These are phyloP conservation scores for Xerocomus nothofagi DNA, from an alignment of 1,284 basidiomycete genomes.

Conservation along the genomic window DNA sequence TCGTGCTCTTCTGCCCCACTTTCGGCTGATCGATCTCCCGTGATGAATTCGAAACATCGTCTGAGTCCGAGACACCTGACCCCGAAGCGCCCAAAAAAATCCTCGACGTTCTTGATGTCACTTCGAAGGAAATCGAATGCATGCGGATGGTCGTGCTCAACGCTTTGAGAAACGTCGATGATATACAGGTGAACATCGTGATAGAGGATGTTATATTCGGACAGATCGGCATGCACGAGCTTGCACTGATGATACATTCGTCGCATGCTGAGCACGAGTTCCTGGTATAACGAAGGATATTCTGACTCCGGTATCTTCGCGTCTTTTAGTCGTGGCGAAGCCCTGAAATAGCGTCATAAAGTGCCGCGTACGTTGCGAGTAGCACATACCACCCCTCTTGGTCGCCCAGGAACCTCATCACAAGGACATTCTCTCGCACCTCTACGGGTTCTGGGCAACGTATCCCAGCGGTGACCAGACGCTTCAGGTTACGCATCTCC, in stretches of 20 bases:
- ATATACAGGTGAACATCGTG: slow-evolving; percentile 84
- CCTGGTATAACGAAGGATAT: slow-evolving; percentile 70
- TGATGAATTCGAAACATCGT: slow-evolving; percentile 87
- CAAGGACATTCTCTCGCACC: slow-evolving; percentile 94
- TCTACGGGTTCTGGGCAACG: slow-evolving; percentile 88
- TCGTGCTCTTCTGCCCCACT: slow-evolving; percentile 41
- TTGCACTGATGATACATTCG: slow-evolving; percentile 89
- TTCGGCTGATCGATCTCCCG: slow-evolving; percentile 50
- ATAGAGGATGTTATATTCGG: slow-evolving; percentile 97
- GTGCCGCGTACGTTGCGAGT: slow-evolving; percentile 5
- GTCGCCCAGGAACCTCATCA: slow-evolving; percentile 92
- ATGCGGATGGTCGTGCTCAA: slow-evolving; percentile 96
- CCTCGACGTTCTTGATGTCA: slow-evolving; percentile 92
- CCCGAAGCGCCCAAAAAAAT: slow-evolving; percentile 83
- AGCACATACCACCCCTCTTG: slow-evolving; percentile 72
- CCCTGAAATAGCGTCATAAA: slow-evolving; percentile 47
- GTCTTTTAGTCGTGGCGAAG: slow-evolving; percentile 90
- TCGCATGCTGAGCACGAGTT: slow-evolving; percentile 80
- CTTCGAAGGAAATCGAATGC: slow-evolving; percentile 95
- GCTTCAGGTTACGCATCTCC: slow-evolving; percentile 93
- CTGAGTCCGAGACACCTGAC: slow-evolving; percentile 79
- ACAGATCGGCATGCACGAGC: slow-evolving; percentile 96
- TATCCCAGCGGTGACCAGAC: slow-evolving; percentile 81
- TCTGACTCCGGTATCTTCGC: slow-evolving; percentile 62
- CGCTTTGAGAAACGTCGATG: slow-evolving; percentile 98